Evolutionary conservation across 352 stramenopile genomes (phyloP).

Genomic region (Pythium utonaiense): DNA sequence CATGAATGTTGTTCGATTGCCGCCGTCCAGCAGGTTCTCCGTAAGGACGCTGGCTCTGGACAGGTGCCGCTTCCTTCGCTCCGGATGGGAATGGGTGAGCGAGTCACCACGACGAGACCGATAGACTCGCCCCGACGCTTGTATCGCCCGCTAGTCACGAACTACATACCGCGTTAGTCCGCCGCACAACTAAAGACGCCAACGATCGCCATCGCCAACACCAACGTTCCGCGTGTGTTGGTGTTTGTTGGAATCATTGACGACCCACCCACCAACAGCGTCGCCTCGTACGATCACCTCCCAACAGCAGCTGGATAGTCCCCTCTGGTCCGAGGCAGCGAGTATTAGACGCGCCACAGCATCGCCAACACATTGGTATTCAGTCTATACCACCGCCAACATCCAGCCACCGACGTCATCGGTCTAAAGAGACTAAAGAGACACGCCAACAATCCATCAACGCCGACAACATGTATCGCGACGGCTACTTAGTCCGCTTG

Average conservation of each 20-base stretch:
- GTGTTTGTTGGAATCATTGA: neutral
- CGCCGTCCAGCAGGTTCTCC: constrained; percentile 10
- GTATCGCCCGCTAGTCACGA: neutral
- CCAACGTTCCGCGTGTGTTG: neutral
- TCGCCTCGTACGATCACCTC: neutral
- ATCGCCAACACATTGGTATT: neutral
- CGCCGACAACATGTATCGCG: constrained; percentile 55
- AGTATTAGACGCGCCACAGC: neutral
- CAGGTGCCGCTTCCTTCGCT: neutral
- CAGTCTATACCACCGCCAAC: too few species aligned
- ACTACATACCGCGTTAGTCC: neutral
- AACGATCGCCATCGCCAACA: neutral
- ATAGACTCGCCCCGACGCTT: too few species aligned
- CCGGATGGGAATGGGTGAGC: neutral
- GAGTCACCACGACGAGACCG: neutral
- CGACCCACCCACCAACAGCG: neutral
- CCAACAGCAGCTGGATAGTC: neutral
- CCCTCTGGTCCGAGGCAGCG: neutral
- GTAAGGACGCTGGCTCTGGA: constrained; percentile 18
- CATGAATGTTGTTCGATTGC: constrained; percentile 23
- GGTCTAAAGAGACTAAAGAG: neutral
- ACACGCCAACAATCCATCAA: neutral
- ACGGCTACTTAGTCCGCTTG: constrained; percentile 76
- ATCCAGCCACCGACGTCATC: too few species aligned
- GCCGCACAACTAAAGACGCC: neutral